Conservation (phyloP, 164 flowering plant genomes). For the Tetrastigma voinierianum region DNA sequence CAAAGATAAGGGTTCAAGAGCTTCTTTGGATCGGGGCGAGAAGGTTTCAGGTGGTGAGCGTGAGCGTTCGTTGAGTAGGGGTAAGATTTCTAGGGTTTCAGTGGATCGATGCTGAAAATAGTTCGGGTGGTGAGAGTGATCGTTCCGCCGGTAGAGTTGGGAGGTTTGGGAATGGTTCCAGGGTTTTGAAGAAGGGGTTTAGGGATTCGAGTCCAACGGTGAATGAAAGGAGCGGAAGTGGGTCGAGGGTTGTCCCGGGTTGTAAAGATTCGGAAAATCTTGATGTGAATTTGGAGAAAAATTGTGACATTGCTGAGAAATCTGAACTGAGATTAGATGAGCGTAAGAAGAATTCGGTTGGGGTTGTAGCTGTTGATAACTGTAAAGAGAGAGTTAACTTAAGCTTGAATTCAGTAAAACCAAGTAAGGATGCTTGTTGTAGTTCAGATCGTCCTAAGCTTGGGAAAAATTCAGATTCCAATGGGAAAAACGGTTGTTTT, state of each 20-base stretch:
- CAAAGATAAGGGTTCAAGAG: slow-evolving; percentile 34
- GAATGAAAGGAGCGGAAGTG: slow-evolving; percentile 12
- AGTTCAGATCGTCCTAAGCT: neutral
- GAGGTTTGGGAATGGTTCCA: slow-evolving; percentile 10
- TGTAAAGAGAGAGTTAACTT: slow-evolving; percentile 13
- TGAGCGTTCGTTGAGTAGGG: slow-evolving; percentile 6
- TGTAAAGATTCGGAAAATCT: slow-evolving; percentile 11
- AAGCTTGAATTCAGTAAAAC: slow-evolving; percentile 2
- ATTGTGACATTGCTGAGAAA: neutral
- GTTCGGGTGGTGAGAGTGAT: slow-evolving; percentile 9
- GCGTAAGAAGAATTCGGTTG: slow-evolving; percentile 3
- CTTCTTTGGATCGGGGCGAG: slow-evolving; percentile 19
- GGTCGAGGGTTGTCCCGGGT: slow-evolving; percentile 20
- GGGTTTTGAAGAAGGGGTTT: slow-evolving; percentile 23
- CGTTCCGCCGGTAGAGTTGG: slow-evolving; percentile 1
- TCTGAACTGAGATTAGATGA: slow-evolving; percentile 1
- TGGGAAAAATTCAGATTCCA: slow-evolving; percentile 2
- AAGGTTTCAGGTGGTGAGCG: slow-evolving; percentile 16
- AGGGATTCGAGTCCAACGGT: slow-evolving; percentile 13
- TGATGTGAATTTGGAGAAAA: slow-evolving; percentile 11
- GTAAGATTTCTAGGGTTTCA: slow-evolving; percentile 13
- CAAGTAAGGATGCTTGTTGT: slow-evolving; percentile 6
- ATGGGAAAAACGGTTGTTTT: slow-evolving; percentile 5
- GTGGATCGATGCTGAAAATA: slow-evolving; percentile 1
- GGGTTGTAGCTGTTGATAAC: slow-evolving; percentile 4